These are phyloP conservation scores for Auriscalpium orientale DNA, from an alignment of 768 basidiomycete genomes.

Conservation along the genomic window DNA sequence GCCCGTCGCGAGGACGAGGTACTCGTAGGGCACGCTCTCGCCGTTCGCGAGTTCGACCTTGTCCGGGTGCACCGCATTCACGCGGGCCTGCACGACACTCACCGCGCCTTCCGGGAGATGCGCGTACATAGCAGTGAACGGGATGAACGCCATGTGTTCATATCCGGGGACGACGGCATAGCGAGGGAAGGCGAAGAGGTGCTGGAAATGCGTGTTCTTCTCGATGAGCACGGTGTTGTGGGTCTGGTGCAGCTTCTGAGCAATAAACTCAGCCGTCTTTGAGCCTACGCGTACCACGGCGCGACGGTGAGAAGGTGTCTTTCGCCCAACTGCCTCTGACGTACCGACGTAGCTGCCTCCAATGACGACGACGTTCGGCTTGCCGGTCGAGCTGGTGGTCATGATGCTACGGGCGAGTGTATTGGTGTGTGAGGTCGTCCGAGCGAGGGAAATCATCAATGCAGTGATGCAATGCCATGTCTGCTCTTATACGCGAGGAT, in stretches of 20 bases:
- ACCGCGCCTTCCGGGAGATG: slow-evolving; percentile 18
- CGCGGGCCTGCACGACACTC: slow-evolving; percentile 15
- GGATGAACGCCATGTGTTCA: slow-evolving; percentile 27
- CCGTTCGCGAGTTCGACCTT: slow-evolving; percentile 17
- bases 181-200: slow-evolving; percentile 29
- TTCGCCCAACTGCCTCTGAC: background rate
- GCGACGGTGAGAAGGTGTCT: background rate
- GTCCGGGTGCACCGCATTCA: slow-evolving; percentile 15
- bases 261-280: slow-evolving; percentile 18
- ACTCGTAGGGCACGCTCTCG: slow-evolving; percentile 25
- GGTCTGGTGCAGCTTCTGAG: slow-evolving; percentile 15
- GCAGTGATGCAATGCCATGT: too few relatives aligned
- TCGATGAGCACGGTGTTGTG: slow-evolving; percentile 27
- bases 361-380: slow-evolving; percentile 26
- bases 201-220: slow-evolving; percentile 27
- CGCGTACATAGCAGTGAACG: slow-evolving; percentile 22
- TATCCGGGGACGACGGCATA: slow-evolving; percentile 20
- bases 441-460: too few relatives aligned
- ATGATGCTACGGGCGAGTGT: background rate
- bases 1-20: slow-evolving; percentile 30
- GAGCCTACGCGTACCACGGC: slow-evolving; percentile 6
- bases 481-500: too few relatives aligned
- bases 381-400: background rate
- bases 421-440: too few relatives aligned
- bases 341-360: slow-evolving; percentile 30